phyloP scores from a whole-genome alignment of 176 grass and related monocot genomes.

The Chrysopogon serrulatus region DNA sequence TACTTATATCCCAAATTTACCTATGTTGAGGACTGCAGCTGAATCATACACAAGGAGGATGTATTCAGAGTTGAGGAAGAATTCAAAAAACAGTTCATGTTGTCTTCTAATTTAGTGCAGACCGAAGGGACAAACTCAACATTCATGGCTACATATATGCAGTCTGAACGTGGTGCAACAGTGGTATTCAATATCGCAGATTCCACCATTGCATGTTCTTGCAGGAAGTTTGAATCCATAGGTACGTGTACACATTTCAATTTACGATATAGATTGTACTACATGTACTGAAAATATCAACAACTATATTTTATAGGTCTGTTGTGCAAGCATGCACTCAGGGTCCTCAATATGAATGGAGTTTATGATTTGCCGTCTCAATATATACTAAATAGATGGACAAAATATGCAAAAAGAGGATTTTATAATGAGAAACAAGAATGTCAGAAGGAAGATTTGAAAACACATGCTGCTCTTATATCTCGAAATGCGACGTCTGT shows the following conservation, averaged over 20 bases:
- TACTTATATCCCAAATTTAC: no score
- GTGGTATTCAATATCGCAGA: no score
- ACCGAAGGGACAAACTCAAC: no score
- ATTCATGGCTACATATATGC: no score
- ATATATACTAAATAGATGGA: not conserved
- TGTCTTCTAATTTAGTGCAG: no score
- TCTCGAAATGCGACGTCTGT: not conserved
- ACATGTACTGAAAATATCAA: not conserved
- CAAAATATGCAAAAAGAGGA: not conserved
- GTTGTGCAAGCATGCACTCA: not conserved
- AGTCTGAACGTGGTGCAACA: no score
- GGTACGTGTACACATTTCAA: not conserved
- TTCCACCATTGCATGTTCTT: not conserved
- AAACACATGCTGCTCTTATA: not conserved
- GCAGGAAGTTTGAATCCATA: not conserved
- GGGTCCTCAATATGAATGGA: not conserved
- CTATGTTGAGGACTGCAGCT: no score
- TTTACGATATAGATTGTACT: not conserved
- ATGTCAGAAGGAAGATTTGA: not conserved
- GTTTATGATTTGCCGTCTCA: not conserved
- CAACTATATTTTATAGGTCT: not conserved
- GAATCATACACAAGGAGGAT: no score
- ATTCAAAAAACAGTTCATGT: no score
- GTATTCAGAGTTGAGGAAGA: no score
- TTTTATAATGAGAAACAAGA: not conserved